Percentiles rank a stretch among this genome's conserved stretches.
Conservation (phyloP, 2,329 filamentous ascomycete genomes). For the Macroventuria anomochaeta region DNA sequence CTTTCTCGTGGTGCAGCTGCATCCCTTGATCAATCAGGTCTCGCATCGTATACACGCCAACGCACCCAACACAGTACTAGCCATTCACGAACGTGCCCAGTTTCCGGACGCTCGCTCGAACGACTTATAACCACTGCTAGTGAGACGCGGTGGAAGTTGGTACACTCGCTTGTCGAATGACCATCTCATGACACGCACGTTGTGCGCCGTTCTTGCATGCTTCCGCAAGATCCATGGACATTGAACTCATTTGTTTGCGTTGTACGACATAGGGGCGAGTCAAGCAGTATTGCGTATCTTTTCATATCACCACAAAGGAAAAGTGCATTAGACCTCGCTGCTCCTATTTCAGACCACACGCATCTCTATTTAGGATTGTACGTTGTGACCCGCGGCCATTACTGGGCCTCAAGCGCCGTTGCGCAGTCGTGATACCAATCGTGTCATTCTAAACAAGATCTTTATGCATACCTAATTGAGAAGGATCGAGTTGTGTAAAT, state of each 20-base stretch:
- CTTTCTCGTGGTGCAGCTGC: slow-evolving; percentile 4
- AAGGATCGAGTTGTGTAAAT: no score
- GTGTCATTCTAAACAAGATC: no score
- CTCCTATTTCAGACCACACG: no score
- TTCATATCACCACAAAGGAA: not conserved
- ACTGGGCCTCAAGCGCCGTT: no score
- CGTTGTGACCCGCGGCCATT: no score
- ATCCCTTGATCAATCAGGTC: not conserved
- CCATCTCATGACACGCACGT: slow-evolving; percentile 23
- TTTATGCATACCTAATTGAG: no score
- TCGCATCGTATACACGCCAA: not conserved
- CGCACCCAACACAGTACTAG: not conserved
- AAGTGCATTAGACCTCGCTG: not conserved
- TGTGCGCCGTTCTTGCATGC: slow-evolving; percentile 4
- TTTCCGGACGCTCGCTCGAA: not conserved
- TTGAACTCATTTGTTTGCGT: slow-evolving; percentile 9
- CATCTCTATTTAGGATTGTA: no score
- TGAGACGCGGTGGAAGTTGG: slow-evolving; percentile 16
- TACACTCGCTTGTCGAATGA: slow-evolving; percentile 14
- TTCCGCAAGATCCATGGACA: not conserved
- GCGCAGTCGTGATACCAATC: no score
- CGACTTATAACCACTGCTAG: slow-evolving; percentile 10
- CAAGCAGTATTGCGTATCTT: not conserved
- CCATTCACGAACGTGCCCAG: not conserved
- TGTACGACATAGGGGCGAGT: slow-evolving; percentile 18